Conservation (phyloP, 768 basidiomycete genomes). For the Suillus alpinus region DNA sequence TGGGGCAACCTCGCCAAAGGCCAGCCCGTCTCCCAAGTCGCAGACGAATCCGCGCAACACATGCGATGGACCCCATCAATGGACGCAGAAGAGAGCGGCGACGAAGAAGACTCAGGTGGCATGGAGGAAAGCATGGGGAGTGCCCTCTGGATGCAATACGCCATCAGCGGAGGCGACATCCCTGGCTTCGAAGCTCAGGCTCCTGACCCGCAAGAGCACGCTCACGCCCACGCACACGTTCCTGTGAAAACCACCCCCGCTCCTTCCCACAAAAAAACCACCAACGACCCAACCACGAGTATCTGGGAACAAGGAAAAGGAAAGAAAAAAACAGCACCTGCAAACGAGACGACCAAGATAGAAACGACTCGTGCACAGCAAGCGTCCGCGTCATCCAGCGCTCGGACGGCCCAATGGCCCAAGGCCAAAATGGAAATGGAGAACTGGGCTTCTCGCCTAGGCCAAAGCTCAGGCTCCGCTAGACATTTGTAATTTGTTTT, state of each 20-base stretch:
- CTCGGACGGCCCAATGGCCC: slow-evolving; percentile 28
- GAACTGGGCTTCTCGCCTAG: slow-evolving; percentile 28
- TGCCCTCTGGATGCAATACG: slow-evolving; percentile 29
- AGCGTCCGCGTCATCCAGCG: slow-evolving; percentile 25
- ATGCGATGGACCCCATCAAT: slow-evolving; percentile 24
- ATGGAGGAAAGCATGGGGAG: slow-evolving; percentile 16
- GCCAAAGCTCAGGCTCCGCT: slow-evolving; percentile 30
- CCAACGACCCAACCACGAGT: slow-evolving; percentile 1
- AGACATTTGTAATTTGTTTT: slow-evolving; percentile 25
- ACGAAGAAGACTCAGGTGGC: slow-evolving; percentile 15
- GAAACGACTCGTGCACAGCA: slow-evolving; percentile 22
- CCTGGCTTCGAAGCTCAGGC: slow-evolving; percentile 10
- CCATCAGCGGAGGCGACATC: slow-evolving; percentile 24
- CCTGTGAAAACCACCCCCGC: background rate
- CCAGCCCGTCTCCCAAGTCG: background rate
- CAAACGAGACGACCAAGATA: background rate
- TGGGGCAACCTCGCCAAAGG: slow-evolving; percentile 24
- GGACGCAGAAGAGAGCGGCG: slow-evolving; percentile 21
- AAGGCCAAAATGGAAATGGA: slow-evolving; percentile 31
- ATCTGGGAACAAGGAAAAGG: slow-evolving; percentile 25
- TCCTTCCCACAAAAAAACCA: slow-evolving; percentile 8
- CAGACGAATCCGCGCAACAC: slow-evolving; percentile 17
- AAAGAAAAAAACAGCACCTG: slow-evolving; percentile 17
- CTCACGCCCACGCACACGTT: background rate
- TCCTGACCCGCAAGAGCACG: slow-evolving; percentile 5